phyloP scores from a whole-genome alignment of 2,329 filamentous ascomycete species.

The Gyromitra esculenta region DNA sequence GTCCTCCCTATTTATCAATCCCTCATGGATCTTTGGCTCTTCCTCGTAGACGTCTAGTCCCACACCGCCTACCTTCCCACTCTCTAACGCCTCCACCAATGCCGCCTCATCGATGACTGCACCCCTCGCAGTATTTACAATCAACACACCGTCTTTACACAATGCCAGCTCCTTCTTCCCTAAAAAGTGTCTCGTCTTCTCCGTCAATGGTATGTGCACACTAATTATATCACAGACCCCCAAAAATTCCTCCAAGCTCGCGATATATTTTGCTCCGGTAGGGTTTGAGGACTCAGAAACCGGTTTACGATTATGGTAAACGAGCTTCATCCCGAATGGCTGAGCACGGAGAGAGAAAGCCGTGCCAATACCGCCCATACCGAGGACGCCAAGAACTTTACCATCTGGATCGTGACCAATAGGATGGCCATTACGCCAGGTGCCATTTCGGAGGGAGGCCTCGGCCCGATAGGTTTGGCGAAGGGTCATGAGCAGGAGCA shows the following conservation, averaged over 20 bases:
- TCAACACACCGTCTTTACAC: conserved; percentile 80
- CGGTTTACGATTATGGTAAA: conserved; percentile 76
- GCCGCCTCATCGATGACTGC: conserved; percentile 84
- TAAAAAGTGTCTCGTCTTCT: conserved; percentile 80
- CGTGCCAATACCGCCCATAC: conserved; percentile 85
- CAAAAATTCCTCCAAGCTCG: conserved; percentile 75
- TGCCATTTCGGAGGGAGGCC: conserved; percentile 70
- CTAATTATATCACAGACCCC: conserved; percentile 77
- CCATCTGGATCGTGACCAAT: conserved; percentile 80
- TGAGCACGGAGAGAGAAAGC: conserved; percentile 78
- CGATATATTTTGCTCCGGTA: conserved; percentile 73
- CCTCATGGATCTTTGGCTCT: conserved; percentile 79
- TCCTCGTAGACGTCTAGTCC: conserved; percentile 86
- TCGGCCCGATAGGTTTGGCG: conserved; percentile 76
- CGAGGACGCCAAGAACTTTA: conserved; percentile 80
- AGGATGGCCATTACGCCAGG: conserved; percentile 71
- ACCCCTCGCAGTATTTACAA: conserved; percentile 84
- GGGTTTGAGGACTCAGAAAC: conserved; percentile 67
- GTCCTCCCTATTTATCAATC: conserved; percentile 73
- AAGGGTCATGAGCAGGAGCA: conserved; percentile 80
- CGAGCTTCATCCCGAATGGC: conserved; percentile 77
- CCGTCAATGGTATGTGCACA: conserved; percentile 81
- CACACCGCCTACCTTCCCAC: conserved; percentile 74
- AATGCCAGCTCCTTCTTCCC: conserved; percentile 73
- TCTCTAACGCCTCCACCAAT: conserved; percentile 76